Evolutionary conservation across 495 filamentous ascomycete genomes (phyloP), one percentile per base, ranked within the genome.

Genomic region (Amorphotheca resinae): DNA sequence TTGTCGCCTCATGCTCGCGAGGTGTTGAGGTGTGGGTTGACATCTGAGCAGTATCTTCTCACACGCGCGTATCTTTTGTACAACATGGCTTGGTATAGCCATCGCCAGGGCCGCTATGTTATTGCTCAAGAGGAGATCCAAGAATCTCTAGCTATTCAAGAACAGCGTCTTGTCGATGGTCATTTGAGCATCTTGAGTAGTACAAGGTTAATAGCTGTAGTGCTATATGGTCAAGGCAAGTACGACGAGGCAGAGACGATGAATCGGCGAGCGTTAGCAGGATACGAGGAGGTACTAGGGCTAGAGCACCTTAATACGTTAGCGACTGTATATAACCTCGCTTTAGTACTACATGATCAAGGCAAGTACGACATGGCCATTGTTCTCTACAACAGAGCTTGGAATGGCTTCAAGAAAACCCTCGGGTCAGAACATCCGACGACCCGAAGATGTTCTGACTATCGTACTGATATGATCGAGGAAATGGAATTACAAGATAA

Each of bases 341-440:
- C 49, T 7, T 41, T 49, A 5, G 8, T 57, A 8, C 42, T 60
- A 2, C 15, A 49, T 3, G 18, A 30, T 15, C 49, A 56, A 16
- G 54, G 56, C 2, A 54, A 58, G 20, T 60, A 57, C 41, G 26
- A 60, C 36, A 61, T 64, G 26, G 62, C 64, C 1, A 49, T 56
- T 34, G 21, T 31, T 21, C 28, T 45, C 3, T 22, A 52, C 30
- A 26, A 38, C 6, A 25, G 40, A 22, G 35, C 34, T 14, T 25
- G 58, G 18, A 37, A 20, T 6, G 20, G 15, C 4, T 9, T 6
- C 3, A 14, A 38, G 9, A 18, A 9, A 39, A 39, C 39, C 26
- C 50, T 57, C n/a, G 58, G 55, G 15, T 33, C 36, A 26, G 47
- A 54, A 15, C 57, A 58, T 43, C 53, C 55, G n/a, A n/a, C n/a